Conservation (phyloP, 1,284 basidiomycete genomes). For the Heliocybe sulcata region DNA sequence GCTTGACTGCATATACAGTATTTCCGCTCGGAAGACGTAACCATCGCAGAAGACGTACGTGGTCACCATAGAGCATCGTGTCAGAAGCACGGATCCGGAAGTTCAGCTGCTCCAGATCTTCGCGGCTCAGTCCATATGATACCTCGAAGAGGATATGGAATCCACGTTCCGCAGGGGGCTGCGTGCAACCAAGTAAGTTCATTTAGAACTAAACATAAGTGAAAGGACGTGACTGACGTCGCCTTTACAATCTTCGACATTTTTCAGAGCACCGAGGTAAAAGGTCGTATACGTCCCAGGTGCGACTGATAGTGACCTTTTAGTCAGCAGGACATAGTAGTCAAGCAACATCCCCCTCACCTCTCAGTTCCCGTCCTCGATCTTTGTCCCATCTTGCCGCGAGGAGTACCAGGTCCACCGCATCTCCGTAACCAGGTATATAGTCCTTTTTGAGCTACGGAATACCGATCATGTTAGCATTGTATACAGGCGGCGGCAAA, state of each 20-base stretch:
- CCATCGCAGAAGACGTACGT: background rate
- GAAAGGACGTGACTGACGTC: conserved; percentile 22
- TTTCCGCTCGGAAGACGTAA: too few species aligned
- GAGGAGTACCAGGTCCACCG: conserved; percentile 68
- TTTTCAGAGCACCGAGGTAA: conserved; percentile 59
- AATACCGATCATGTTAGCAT: too few species aligned
- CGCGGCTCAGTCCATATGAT: conserved; percentile 65
- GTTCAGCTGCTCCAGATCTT: conserved; percentile 64
- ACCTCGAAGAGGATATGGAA: conserved; percentile 68
- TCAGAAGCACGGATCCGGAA: conserved; percentile 50
- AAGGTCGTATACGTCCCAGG: conserved; percentile 72
- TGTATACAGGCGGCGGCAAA: too few species aligned
- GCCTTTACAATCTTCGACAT: conserved; percentile 25
- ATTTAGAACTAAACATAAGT: background rate
- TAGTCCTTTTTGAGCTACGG: conserved; percentile 73
- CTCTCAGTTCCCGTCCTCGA: conserved; percentile 67
- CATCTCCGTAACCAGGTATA: conserved; percentile 76
- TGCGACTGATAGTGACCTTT: conserved; percentile 43
- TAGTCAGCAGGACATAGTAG: background rate
- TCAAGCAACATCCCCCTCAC: conserved; percentile 26
- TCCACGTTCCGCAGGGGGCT: conserved; percentile 42
- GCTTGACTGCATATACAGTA: background rate
- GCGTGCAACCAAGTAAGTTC: too few species aligned
- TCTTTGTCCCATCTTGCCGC: conserved; percentile 77
- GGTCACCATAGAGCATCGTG: conserved; percentile 20